Conservation (phyloP, 2,329 filamentous ascomycete genomes). For the Exophiala bonariae region DNA sequence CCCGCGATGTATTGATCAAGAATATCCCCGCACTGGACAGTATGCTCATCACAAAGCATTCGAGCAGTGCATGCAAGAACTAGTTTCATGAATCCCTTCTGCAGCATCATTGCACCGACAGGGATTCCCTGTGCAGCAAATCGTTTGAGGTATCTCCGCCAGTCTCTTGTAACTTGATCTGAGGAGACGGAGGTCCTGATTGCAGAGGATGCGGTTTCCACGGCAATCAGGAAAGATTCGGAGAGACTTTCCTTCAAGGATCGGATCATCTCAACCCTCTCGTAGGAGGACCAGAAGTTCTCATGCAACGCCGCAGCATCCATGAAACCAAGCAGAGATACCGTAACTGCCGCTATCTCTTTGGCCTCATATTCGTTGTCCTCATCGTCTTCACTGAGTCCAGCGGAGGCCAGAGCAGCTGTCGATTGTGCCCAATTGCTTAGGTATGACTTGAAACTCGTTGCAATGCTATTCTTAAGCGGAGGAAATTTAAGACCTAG, state of each 20-base stretch:
- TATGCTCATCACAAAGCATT: slow-evolving; percentile 63
- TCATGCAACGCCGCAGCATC: slow-evolving; percentile 76
- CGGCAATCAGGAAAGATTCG: slow-evolving; percentile 77
- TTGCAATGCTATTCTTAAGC: slow-evolving; percentile 65
- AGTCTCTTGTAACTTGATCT: slow-evolving; percentile 71
- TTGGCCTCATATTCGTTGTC: slow-evolving; percentile 56
- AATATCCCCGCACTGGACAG: slow-evolving; percentile 63
- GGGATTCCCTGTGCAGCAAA: slow-evolving; percentile 80
- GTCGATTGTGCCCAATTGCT: slow-evolving; percentile 67
- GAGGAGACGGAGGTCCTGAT: slow-evolving; percentile 75
- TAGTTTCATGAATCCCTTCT: slow-evolving; percentile 84
- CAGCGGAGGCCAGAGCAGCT: slow-evolving; percentile 54
- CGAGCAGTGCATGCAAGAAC: slow-evolving; percentile 77
- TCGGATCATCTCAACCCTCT: slow-evolving; percentile 72
- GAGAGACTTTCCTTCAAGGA: slow-evolving; percentile 73
- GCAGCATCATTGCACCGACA: slow-evolving; percentile 85
- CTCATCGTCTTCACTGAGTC: slow-evolving; percentile 57
- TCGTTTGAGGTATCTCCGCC: slow-evolving; percentile 81
- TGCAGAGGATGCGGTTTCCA: slow-evolving; percentile 87
- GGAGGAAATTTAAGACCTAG: slow-evolving; percentile 72
- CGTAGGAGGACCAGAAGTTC: slow-evolving; percentile 75
- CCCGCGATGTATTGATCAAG: slow-evolving; percentile 71
- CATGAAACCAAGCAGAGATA: slow-evolving; percentile 88
- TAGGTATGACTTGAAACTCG: slow-evolving; percentile 71
- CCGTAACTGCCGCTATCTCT: slow-evolving; percentile 71